These are phyloP conservation scores for Suillus placidus DNA, from an alignment of 768 basidiomycete genomes.

Conservation along the genomic window DNA sequence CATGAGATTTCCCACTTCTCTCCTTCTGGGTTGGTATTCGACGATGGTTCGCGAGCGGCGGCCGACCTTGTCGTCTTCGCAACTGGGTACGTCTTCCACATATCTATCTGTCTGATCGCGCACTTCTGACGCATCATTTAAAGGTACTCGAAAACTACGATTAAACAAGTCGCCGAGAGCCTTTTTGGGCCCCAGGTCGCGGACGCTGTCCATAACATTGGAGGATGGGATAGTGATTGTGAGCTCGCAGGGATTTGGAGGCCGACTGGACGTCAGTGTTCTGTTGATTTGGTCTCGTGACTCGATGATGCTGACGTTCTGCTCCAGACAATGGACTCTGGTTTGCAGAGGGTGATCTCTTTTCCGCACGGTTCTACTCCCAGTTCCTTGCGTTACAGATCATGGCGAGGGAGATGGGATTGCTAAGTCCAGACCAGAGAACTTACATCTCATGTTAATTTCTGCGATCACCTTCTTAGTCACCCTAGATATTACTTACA, in stretches of 20 bases:
- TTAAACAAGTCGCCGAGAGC: slow-evolving; percentile 5
- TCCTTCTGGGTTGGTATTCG: slow-evolving; percentile 5
- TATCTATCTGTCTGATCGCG: not conserved
- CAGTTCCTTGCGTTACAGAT: not conserved
- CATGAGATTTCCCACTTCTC: slow-evolving; percentile 8
- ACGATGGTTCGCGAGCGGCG: slow-evolving; percentile 6
- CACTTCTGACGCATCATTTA: not conserved
- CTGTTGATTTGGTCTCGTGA: not conserved
- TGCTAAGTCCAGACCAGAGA: not conserved
- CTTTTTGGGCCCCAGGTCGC: slow-evolving; percentile 7
- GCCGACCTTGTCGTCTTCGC: slow-evolving; percentile 11
- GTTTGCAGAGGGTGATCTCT: slow-evolving; percentile 12
- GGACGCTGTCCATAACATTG: slow-evolving; percentile 12
- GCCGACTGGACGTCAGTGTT: slow-evolving; percentile 12
- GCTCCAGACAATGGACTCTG: slow-evolving; percentile 9
- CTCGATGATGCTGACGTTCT: not conserved
- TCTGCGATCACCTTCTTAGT: not conserved
- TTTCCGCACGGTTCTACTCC: slow-evolving; percentile 7
- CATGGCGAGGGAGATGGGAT: not conserved
- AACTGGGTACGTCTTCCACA: slow-evolving; percentile 1
- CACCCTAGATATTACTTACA: not conserved
- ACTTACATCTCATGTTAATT: not conserved
- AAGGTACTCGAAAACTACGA: slow-evolving; percentile 10
- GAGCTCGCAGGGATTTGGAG: slow-evolving; percentile 17
- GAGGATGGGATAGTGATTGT: slow-evolving; percentile 15